Conservation (phyloP, 2,329 filamentous ascomycete genomes). For the Fusarium sp. region DNA sequence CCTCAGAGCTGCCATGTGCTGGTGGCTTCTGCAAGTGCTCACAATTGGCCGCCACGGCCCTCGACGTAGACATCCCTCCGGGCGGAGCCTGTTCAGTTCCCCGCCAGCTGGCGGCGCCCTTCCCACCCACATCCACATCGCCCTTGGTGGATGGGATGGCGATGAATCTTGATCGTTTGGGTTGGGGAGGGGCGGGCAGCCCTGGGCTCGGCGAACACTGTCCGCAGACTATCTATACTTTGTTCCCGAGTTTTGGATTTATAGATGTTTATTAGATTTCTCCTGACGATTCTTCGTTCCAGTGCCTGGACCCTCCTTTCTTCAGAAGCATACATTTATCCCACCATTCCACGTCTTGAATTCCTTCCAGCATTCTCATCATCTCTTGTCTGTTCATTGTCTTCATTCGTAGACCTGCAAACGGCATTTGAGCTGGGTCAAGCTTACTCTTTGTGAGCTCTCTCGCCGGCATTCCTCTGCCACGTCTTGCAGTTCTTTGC, state of each 20-base stretch:
- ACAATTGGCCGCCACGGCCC: slow-evolving; percentile 50
- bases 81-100: slow-evolving; percentile 48
- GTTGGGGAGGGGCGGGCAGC: slow-evolving; percentile 51
- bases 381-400: slow-evolving; percentile 54
- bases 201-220: slow-evolving; percentile 56
- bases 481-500: slow-evolving; percentile 32
- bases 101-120: slow-evolving; percentile 45
- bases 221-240: slow-evolving; percentile 51
- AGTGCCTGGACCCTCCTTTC: slow-evolving; percentile 54
- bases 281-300: slow-evolving; percentile 56
- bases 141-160: slow-evolving; percentile 50
- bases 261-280: slow-evolving; percentile 54
- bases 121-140: slow-evolving; percentile 43
- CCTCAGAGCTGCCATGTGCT: slow-evolving; percentile 56
- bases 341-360: slow-evolving; percentile 61
- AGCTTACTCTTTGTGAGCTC: slow-evolving; percentile 48
- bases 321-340: slow-evolving; percentile 59
- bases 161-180: slow-evolving; percentile 55
- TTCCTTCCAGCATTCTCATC: slow-evolving; percentile 62
- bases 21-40: slow-evolving; percentile 45
- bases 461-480: slow-evolving; percentile 54
- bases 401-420: slow-evolving; percentile 50
- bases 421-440: slow-evolving; percentile 49
- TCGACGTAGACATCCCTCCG: slow-evolving; percentile 48
- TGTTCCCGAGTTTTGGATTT: slow-evolving; percentile 57